Conservation (phyloP, 139 green algal species). For the Gonium pectorale region DNA sequence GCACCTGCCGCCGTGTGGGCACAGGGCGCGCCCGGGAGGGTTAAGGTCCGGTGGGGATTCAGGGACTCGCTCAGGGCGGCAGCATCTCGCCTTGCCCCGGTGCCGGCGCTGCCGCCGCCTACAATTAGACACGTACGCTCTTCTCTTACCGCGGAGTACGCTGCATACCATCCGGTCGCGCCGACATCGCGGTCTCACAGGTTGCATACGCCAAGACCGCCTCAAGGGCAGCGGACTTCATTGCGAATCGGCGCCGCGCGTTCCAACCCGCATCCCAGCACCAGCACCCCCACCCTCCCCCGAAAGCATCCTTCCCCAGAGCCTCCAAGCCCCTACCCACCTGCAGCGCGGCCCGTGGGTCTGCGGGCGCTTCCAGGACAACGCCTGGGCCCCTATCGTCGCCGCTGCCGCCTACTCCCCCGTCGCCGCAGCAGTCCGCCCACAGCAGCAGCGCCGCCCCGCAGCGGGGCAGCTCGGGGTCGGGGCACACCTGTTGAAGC, state of each 20-base stretch:
- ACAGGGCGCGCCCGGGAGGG: not conserved
- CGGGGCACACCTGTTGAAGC: not conserved
- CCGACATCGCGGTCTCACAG: not conserved
- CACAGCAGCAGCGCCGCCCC: slow-evolving; percentile 4
- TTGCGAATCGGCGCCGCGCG: not conserved
- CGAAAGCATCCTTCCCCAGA: not conserved
- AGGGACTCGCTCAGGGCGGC: not conserved
- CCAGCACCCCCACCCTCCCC: not conserved
- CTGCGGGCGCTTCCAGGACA: not conserved
- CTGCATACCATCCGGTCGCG: not conserved
- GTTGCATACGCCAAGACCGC: not conserved
- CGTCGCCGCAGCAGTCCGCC: not conserved
- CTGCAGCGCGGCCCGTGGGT: not conserved
- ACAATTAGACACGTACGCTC: too few species aligned
- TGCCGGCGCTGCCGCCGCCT: too few species aligned
- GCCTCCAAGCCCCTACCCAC: not conserved
- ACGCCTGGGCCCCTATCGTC: not conserved
- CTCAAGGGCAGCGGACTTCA: not conserved
- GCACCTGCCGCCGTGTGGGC: not conserved
- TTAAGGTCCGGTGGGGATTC: not conserved
- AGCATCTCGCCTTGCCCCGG: too few species aligned
- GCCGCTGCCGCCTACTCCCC: too few species aligned
- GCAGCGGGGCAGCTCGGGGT: not conserved
- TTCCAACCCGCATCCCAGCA: not conserved
- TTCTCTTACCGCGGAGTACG: not conserved